These are phyloP conservation scores for Claviceps cyperi DNA, from an alignment of 2,329 filamentous ascomycete species.

Conservation along the genomic window DNA sequence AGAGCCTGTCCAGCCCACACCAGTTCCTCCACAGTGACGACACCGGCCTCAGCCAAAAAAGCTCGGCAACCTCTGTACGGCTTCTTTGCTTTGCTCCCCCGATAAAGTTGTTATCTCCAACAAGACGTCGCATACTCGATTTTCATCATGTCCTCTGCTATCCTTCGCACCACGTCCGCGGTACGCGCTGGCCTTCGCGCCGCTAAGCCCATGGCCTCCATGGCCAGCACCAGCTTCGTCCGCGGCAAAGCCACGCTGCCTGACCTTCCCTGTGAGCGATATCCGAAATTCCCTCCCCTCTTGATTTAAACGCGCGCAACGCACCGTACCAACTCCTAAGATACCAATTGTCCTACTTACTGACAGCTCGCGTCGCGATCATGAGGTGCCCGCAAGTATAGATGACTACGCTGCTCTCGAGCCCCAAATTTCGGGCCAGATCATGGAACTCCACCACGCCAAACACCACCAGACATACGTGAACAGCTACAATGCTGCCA, in stretches of 20 bases:
- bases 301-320: no score
- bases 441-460: constrained; percentile 92
- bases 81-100: no score
- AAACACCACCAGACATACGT: constrained; percentile 94
- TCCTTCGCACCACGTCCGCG: constrained; percentile 56
- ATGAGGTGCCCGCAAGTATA: constrained; percentile 20
- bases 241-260: constrained; percentile 87
- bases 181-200: constrained; percentile 58
- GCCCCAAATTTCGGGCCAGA: constrained; percentile 66
- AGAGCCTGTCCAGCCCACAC: no score
- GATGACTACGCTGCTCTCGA: constrained; percentile 97
- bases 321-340: not conserved
- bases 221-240: constrained; percentile 62
- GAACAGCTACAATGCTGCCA: constrained; percentile 69
- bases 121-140: no score
- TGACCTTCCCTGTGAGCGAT: constrained; percentile 49
- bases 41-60: no score
- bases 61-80: no score
- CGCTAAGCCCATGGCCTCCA: constrained; percentile 45
- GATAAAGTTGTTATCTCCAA: no score
- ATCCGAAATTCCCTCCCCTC: not conserved
- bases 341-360: not conserved
- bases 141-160: constrained; percentile 54
- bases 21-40: constrained; percentile 6
- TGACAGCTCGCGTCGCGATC: not conserved